Percentiles rank a stretch among this genome's conserved stretches.
phyloP scores from a whole-genome alignment of 2,329 filamentous ascomycete genomes.

The Aphanocladium album region DNA sequence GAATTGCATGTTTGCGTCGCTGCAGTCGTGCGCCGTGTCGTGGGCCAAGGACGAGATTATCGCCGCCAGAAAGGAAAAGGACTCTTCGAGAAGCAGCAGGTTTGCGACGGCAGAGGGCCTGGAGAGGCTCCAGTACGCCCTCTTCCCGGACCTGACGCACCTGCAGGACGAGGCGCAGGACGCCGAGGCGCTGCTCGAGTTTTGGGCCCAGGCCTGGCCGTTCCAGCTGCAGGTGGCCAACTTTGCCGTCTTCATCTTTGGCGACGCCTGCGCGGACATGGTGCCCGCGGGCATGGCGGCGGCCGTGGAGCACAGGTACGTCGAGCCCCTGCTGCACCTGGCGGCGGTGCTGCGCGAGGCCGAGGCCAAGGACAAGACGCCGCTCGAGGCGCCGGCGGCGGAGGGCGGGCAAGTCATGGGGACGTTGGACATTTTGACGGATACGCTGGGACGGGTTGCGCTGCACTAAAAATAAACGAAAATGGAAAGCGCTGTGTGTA shows the following conservation, averaged over 20 bases:
- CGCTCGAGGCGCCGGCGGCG: slow-evolving; percentile 20
- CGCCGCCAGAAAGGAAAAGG: slow-evolving; percentile 30
- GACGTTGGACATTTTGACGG: slow-evolving; percentile 34
- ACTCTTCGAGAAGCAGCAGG: slow-evolving; percentile 21
- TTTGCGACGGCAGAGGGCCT: slow-evolving; percentile 53
- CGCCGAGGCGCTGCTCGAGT: slow-evolving; percentile 41
- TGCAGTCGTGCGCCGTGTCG: slow-evolving; percentile 58
- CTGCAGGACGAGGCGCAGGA: slow-evolving; percentile 35
- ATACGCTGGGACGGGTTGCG: slow-evolving; percentile 37
- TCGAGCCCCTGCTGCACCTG: slow-evolving; percentile 46
- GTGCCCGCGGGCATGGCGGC: slow-evolving; percentile 52
- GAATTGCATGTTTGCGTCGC: slow-evolving; percentile 57
- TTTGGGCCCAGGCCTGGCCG: slow-evolving; percentile 46
- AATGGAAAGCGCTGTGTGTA: not conserved
- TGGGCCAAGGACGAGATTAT: slow-evolving; percentile 62
- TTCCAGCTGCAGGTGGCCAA: slow-evolving; percentile 58
- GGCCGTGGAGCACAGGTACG: slow-evolving; percentile 54
- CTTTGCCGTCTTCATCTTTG: slow-evolving; percentile 54
- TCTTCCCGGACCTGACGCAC: slow-evolving; percentile 53
- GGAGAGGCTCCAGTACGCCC: slow-evolving; percentile 54
- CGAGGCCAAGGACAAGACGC: slow-evolving; percentile 28
- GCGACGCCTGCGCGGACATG: slow-evolving; percentile 39
- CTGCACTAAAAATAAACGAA: slow-evolving; percentile 26
- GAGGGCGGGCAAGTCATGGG: slow-evolving; percentile 26
- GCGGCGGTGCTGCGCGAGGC: slow-evolving; percentile 32